These are phyloP conservation scores for Botrytis medusae DNA, from an alignment of 2,329 filamentous ascomycete genomes.

Conservation along the genomic window DNA sequence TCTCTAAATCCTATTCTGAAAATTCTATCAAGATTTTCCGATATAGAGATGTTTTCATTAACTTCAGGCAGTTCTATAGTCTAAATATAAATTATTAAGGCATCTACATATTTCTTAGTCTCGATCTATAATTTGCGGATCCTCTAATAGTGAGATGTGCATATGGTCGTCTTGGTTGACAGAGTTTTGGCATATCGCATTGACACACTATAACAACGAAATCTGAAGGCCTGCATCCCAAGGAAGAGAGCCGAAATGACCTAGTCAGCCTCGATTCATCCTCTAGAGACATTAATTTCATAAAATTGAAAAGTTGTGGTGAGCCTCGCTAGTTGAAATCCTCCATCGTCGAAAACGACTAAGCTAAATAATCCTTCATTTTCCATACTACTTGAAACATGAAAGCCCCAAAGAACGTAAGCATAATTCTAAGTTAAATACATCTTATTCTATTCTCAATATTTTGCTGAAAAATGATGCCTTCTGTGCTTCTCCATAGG, in stretches of 20 bases:
- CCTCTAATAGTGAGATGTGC: conserved; percentile 19
- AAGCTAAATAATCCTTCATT: not conserved
- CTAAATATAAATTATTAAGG: not conserved
- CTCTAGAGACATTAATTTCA: not conserved
- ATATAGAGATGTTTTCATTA: conserved; percentile 73
- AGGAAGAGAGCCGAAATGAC: not conserved
- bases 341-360: not conserved
- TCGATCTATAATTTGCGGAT: conserved; percentile 23
- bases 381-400: not conserved
- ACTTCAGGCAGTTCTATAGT: not conserved
- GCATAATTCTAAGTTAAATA: not conserved
- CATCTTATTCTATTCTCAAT: not conserved
- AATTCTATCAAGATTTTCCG: conserved; percentile 92
- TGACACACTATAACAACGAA: not conserved
- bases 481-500: not conserved
- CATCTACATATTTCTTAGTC: conserved; percentile 10
- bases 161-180: conserved; percentile 12
- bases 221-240: not conserved
- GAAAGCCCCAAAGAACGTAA: not conserved
- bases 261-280: conserved; percentile 3
- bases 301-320: not conserved
- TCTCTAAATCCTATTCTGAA: conserved; percentile 40
- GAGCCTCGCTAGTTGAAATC: not conserved
- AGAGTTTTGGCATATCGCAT: not conserved
- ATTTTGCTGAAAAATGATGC: not conserved